Evolutionary conservation across 2,329 filamentous ascomycete species (phyloP), one percentile per base, ranked within the genome.

Genomic region (Claviceps capensis): DNA sequence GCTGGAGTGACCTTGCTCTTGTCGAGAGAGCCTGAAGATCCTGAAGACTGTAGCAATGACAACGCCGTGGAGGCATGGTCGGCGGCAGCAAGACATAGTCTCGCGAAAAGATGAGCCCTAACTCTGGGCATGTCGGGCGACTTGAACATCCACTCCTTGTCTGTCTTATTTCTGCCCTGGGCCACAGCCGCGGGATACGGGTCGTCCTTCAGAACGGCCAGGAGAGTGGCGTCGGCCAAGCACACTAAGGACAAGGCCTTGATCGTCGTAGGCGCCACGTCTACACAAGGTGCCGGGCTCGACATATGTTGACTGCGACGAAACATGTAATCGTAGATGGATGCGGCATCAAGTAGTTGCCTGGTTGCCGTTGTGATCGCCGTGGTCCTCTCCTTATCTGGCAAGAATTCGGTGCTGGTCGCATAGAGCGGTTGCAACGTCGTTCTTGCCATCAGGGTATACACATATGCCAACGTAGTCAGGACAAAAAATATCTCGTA

Each of bases 101-200:
- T 77, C 1, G 89, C 89, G 62, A 94, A 94, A 1, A 98, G 74
- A 61, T 94, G 83, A 8, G 88, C 88, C 47, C 91, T 82, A 17
- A 95, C 89, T 63, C 91, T 90, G 34, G 89, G 86, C 48, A 96
- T 87, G 49, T 88, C 82, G 0, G 91, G 88, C 0, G 88, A 79
- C 61, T 86, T 88, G 66, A 93, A 94, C 89, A 97, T 97, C 91
- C 91, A 98, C 58, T 97, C 91, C 55, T 79, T 88, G 65, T 90
- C 88, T 58, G 84, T 82, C 50, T 83, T 80, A 63, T 95, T 94
- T 47, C 90, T 78, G 52, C 84, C 81, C 61, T 95, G 87, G 1
- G 88, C 82, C 2, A 95, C 84, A 6, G 83, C 79, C 1, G 85
- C 82, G 1, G 91, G 85, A 62, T 96, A 97, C 0, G 91, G 89